Evolutionary conservation across 2,329 filamentous ascomycete genomes (phyloP).

Genomic region (Neopestalotiopsis rosae): DNA sequence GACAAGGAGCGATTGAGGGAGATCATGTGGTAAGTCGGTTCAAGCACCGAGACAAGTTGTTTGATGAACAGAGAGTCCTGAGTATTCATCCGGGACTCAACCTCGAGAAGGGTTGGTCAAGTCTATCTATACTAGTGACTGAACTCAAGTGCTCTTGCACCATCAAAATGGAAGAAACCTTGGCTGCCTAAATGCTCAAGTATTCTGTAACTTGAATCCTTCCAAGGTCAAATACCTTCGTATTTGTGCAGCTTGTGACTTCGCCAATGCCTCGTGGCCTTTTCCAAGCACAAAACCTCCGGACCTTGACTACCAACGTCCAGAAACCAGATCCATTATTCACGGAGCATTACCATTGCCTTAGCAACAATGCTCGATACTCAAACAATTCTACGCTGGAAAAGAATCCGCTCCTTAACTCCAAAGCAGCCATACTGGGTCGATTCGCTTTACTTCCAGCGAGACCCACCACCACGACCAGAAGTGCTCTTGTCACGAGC

Average conservation of each 20-base stretch:
- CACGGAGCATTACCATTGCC: background rate
- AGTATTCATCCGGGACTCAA: background rate
- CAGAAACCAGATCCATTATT: background rate
- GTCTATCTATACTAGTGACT: too few relatives aligned
- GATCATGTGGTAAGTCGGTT: slow-evolving; percentile 50
- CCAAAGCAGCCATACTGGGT: too few relatives aligned
- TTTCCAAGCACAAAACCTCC: background rate
- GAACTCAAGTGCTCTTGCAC: too few relatives aligned
- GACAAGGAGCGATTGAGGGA: slow-evolving; percentile 63
- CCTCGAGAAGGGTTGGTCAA: too few relatives aligned
- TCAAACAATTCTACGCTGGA: too few relatives aligned
- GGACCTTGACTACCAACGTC: background rate
- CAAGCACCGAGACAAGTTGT: background rate
- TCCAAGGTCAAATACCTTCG: too few relatives aligned
- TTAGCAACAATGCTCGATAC: too few relatives aligned
- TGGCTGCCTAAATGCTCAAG: too few relatives aligned
- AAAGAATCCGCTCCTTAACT: too few relatives aligned
- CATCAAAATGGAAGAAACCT: too few relatives aligned
- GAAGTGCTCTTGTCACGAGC: slow-evolving; percentile 55
- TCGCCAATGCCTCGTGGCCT: background rate
- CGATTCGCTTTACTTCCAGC: background rate
- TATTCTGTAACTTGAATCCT: too few relatives aligned
- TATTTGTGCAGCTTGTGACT: too few relatives aligned
- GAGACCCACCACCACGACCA: slow-evolving; percentile 25
- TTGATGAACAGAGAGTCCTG: background rate